Evolutionary conservation across 768 basidiomycete species (phyloP).

Genomic region (Sarcomyxa edulis): DNA sequence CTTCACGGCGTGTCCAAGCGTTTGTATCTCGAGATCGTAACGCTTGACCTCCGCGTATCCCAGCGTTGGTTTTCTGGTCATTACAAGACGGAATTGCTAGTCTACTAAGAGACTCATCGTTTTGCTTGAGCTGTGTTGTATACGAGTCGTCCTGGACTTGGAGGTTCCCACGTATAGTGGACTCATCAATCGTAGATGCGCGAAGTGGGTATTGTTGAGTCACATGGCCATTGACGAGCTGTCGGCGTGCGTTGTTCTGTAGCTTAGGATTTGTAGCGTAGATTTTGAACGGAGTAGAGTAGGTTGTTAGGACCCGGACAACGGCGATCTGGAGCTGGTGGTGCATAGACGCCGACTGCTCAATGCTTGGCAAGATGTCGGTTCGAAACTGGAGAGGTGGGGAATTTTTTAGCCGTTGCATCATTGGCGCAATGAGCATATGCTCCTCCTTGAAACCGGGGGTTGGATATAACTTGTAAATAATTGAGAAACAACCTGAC

Average conservation of each 20-base stretch:
- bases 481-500: constrained; percentile 25
- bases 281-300: constrained; percentile 2
- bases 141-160: constrained; percentile 21
- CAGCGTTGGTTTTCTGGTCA: constrained; percentile 24
- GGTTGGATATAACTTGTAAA: constrained; percentile 21
- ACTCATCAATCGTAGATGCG: constrained; percentile 24
- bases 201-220: constrained; percentile 19
- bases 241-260: constrained; percentile 12
- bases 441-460: constrained; percentile 8
- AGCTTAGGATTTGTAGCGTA: constrained; percentile 7
- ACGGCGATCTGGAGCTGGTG: constrained; percentile 5
- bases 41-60: constrained; percentile 14
- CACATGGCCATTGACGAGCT: constrained; percentile 14
- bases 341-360: constrained; percentile 2
- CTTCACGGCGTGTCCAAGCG: constrained; percentile 15
- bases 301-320: constrained; percentile 5
- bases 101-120: constrained; percentile 6
- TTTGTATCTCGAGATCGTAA: constrained; percentile 13
- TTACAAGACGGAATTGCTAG: constrained; percentile 18
- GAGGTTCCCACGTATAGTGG: constrained; percentile 21
- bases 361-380: constrained; percentile 11
- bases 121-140: constrained; percentile 14
- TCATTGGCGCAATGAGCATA: constrained; percentile 19
- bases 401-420: constrained; percentile 6
- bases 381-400: constrained; percentile 9